Conservation (phyloP, 148 eudicot species). For the Oxyria digyna region DNA sequence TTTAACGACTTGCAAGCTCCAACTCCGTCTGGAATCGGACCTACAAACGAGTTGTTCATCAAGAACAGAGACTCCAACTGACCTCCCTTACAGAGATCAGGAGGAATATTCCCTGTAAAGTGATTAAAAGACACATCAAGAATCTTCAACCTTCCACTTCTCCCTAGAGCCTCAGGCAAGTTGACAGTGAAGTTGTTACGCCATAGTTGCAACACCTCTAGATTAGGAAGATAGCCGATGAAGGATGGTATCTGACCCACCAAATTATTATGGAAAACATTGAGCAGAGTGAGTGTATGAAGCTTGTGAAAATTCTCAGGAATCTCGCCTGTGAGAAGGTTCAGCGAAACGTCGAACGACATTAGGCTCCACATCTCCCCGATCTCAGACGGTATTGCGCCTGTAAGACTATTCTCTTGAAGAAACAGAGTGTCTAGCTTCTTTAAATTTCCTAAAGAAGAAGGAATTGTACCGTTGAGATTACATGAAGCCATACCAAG, state of each 20-base stretch:
- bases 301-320: constrained; percentile 27
- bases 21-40: constrained; percentile 34
- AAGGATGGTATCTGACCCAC: constrained; percentile 33
- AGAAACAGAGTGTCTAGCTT: constrained; percentile 10
- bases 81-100: constrained; percentile 41
- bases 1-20: constrained; percentile 34
- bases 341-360: constrained; percentile 7
- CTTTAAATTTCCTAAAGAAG: constrained; percentile 17
- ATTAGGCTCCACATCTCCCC: constrained; percentile 8
- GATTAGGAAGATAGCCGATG: constrained; percentile 35
- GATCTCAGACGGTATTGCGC: constrained; percentile 18
- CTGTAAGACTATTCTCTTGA: constrained; percentile 16
- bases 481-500: constrained; percentile 13
- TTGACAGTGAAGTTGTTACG: constrained; percentile 33
- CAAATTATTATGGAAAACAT: constrained; percentile 28
- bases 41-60: constrained; percentile 37
- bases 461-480: constrained; percentile 24
- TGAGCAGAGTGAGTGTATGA: constrained; percentile 21
- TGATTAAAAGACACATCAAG: constrained; percentile 36
- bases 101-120: constrained; percentile 41
- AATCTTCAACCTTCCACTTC: constrained; percentile 22
- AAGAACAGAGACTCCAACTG: constrained; percentile 20
- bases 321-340: constrained; percentile 22
- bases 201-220: constrained; percentile 34
- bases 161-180: constrained; percentile 42